Conservation (phyloP, 2,329 filamentous ascomycete genomes). For the Scopulariopsis brevicaulis region DNA sequence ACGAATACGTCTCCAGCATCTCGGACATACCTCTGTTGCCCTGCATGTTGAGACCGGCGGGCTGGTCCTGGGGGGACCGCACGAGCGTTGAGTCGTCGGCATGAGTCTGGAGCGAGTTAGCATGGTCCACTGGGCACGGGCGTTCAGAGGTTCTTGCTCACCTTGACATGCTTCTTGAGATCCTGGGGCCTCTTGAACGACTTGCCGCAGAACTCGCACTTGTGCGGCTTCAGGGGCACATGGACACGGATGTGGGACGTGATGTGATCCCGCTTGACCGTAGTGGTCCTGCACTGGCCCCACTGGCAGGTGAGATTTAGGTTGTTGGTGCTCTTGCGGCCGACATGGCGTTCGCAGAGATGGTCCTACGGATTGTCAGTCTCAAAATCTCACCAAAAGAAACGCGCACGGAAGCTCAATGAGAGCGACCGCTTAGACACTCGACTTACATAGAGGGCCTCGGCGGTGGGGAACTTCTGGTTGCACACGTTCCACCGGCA, state of each 20-base stretch:
- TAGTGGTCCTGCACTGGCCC: slow-evolving; percentile 92
- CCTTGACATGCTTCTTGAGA: slow-evolving; percentile 97
- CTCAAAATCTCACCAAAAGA: background rate
- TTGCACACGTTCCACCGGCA: slow-evolving; percentile 50
- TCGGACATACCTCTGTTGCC: slow-evolving; percentile 37
- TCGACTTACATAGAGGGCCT: slow-evolving; percentile 48
- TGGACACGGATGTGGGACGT: slow-evolving; percentile 98
- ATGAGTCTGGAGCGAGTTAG: slow-evolving; percentile 49
- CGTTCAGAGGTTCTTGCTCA: slow-evolving; percentile 14
- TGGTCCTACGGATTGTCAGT: slow-evolving; percentile 56
- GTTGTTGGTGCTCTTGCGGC: slow-evolving; percentile 98
- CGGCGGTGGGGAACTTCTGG: slow-evolving; percentile 45
- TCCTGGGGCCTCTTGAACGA: slow-evolving; percentile 98
- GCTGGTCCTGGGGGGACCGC: slow-evolving; percentile 38
- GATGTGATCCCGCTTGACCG: slow-evolving; percentile 97
- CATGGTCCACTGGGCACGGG: background rate
- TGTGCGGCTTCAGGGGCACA: slow-evolving; percentile 97
- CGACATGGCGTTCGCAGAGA: slow-evolving; percentile 95
- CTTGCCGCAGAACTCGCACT: slow-evolving; percentile 97
- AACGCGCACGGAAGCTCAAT: background rate
- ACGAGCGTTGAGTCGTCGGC: slow-evolving; percentile 81
- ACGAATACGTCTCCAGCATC: slow-evolving; percentile 7
- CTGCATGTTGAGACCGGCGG: slow-evolving; percentile 27
- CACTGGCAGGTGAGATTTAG: slow-evolving; percentile 94
- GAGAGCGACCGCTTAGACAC: background rate